Evolutionary conservation across 495 filamentous ascomycete species (phyloP), one percentile per base, ranked within the genome.

Genomic region (Xylaria palmicola): DNA sequence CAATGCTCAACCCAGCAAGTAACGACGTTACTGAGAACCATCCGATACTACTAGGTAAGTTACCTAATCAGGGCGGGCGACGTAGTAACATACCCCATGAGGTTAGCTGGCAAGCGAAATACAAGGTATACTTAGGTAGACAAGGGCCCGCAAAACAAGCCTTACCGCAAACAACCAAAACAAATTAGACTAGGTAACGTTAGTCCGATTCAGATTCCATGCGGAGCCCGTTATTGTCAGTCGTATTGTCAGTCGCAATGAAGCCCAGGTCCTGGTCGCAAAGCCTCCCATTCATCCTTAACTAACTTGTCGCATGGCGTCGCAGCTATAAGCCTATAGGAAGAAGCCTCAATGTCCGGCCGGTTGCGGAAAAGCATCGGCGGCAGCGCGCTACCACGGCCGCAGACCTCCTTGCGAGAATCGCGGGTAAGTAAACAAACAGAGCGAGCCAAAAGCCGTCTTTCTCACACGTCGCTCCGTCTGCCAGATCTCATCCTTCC

Each of bases 361-460:
- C 67, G 68, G 17, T 74, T 80, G 48, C 68, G 78, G 7, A 66
- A 72, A 22, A 78, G 71, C 56, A 64, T 68, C 36, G 73, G 69
- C 27, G 66, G 68, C 43, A 65, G 65, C 19, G 43, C 56, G 24
- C 54, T 75, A 40, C 65, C 72, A 19, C 70, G 74, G 24, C 68
- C 69, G 1, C 60, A 62, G 3, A 65, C 67, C 12, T 66, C 71
- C 4, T 54, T 74, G 6, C 56, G 71, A 39, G 72, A 75, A 15
- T 79, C 79, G 30, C 77, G 80, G 60, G 82, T 83, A 66, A 67
- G 76, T 75, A 63, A 64, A 70, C 45, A 56, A 58, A 49, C 49
- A 32, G 27, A 47, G 20, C n/a, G 39, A 49, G 37, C 37, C 19
- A 19, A n/a, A 56, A 45, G 6, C 9, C 19, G 47, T 10, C 13